Evolutionary conservation across 2,329 filamentous ascomycete species (phyloP).

Genomic region (Alternaria sp.): DNA sequence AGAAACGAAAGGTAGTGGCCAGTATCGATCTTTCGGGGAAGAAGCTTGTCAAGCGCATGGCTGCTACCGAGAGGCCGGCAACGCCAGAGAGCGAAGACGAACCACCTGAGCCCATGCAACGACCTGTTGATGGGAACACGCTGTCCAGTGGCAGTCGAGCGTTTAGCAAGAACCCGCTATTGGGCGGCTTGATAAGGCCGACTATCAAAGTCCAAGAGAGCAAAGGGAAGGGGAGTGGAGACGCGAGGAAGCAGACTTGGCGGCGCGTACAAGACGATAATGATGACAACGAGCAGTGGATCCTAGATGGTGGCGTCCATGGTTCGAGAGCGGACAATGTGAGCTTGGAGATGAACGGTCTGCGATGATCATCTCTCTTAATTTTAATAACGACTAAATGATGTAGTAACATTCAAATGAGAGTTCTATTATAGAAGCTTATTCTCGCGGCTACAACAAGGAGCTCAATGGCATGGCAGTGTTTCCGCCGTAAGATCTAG

Average conservation of each 20-base stretch:
- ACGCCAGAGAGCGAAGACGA: constrained; percentile 63
- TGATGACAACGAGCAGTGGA: constrained; percentile 63
- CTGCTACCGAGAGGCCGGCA: constrained; percentile 65
- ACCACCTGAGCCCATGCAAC: constrained; percentile 30
- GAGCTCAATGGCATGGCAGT: no score
- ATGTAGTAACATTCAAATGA: no score
- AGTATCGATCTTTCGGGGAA: constrained; percentile 83
- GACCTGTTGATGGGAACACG: constrained; percentile 37
- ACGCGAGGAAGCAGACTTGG: constrained; percentile 56
- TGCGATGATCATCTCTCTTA: constrained; percentile 10
- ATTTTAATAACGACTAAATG: background rate
- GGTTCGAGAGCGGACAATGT: constrained; percentile 41
- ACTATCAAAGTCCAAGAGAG: constrained; percentile 63
- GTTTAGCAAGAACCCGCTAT: constrained; percentile 73
- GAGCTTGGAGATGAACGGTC: constrained; percentile 27
- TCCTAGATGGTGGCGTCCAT: constrained; percentile 61
- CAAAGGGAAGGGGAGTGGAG: constrained; percentile 58
- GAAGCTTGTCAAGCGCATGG: constrained; percentile 77
- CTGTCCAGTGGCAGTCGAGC: constrained; percentile 59
- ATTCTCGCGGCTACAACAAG: no score
- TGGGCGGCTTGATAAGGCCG: constrained; percentile 71
- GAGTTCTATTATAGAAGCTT: no score
- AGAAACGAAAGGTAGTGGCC: constrained; percentile 84
- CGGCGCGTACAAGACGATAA: constrained; percentile 62
- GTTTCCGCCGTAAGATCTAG: no score